phyloP scores from a whole-genome alignment of 1,284 basidiomycete genomes.

The Ceratobasidium sp. region DNA sequence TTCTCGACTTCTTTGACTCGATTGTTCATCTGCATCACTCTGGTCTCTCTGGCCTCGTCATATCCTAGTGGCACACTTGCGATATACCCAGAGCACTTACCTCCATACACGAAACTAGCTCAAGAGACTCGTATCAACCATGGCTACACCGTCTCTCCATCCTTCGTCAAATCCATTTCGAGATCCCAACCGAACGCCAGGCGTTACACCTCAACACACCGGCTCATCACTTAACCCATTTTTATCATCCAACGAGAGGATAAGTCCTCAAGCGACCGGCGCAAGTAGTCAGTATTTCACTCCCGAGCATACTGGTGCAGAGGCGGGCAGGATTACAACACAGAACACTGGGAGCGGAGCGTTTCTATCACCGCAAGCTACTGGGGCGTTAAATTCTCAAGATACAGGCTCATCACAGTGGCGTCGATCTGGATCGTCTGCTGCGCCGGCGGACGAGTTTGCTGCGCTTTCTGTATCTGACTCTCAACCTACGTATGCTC shows the following conservation, averaged over 20 bases:
- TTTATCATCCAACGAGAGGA: constrained; percentile 23
- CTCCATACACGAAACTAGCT: neutral
- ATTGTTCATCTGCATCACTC: neutral
- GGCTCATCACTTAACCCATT: constrained; percentile 42
- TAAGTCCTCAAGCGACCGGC: constrained; percentile 37
- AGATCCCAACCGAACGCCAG: constrained; percentile 35
- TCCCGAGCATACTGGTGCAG: constrained; percentile 12
- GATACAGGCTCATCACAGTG: constrained; percentile 16
- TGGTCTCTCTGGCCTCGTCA: neutral
- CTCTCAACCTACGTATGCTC: constrained; percentile 15
- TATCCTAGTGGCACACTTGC: neutral
- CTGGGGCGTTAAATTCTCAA: constrained; percentile 30
- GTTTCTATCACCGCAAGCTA: neutral
- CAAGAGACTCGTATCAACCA: neutral
- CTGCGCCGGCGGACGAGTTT: neutral
- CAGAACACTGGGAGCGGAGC: neutral
- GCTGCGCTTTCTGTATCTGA: constrained; percentile 4
- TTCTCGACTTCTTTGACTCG: neutral
- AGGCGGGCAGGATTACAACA: neutral
- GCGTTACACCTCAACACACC: constrained; percentile 32
- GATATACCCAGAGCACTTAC: neutral
- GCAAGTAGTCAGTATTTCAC: constrained; percentile 38
- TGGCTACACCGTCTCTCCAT: constrained; percentile 23
- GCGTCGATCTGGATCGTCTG: neutral
- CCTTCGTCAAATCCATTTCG: constrained; percentile 43